Percentiles rank a stretch among this genome's conserved stretches.
Evolutionary conservation across 768 basidiomycete genomes (phyloP).

Genomic region (Pleurotus tuber-regium): DNA sequence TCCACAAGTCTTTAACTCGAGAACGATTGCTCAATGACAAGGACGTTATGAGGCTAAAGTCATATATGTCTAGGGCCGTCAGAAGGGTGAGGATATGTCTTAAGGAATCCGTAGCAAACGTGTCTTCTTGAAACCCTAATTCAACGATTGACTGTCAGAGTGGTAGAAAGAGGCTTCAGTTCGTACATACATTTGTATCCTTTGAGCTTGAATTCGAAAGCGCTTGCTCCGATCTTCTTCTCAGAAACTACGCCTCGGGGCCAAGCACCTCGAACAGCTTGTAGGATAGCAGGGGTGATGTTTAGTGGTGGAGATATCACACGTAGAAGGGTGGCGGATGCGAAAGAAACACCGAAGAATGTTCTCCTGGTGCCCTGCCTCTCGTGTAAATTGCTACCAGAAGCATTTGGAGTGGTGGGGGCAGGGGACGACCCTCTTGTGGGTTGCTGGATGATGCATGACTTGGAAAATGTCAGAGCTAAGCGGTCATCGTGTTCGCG

Average conservation of each 20-base stretch:
- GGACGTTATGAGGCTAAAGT: conserved; percentile 67
- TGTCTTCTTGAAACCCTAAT: conserved; percentile 76
- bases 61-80: conserved; percentile 62
- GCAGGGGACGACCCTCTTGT: conserved; percentile 32
- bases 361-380: conserved; percentile 33
- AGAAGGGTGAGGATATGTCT: conserved; percentile 68
- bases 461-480: conserved; percentile 66
- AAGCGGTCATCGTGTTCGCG: conserved; percentile 73
- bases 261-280: conserved; percentile 76
- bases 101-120: conserved; percentile 60
- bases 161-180: conserved; percentile 15
- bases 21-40: conserved; percentile 71
- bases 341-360: conserved; percentile 74
- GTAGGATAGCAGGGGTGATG: conserved; percentile 77
- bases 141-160: neutral
- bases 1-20: conserved; percentile 74
- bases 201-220: conserved; percentile 79
- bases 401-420: conserved; percentile 37
- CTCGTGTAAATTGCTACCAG: conserved; percentile 35
- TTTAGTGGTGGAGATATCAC: conserved; percentile 77
- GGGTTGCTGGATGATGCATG: conserved; percentile 26
- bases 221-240: conserved; percentile 68
- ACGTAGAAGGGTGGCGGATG: conserved; percentile 63
- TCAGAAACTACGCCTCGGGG: conserved; percentile 77
- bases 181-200: conserved; percentile 68